Percentiles rank a stretch among this genome's conserved stretches.
phyloP scores from a whole-genome alignment of 192 early-diverging fungal species.

The Backusella psychrophila region DNA sequence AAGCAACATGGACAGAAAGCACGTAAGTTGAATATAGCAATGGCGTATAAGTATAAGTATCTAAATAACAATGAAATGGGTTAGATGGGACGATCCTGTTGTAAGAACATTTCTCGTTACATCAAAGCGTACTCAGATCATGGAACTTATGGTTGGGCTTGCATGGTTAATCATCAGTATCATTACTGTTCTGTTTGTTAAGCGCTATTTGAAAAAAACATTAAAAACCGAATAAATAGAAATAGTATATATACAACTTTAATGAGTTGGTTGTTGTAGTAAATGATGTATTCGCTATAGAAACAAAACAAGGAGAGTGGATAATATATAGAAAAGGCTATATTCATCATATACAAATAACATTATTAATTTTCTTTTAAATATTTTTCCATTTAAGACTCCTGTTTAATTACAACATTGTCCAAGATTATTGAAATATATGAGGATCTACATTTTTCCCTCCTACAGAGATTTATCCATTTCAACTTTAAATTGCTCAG shows the following conservation, averaged over 20 bases:
- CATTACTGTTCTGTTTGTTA: constrained; percentile 26
- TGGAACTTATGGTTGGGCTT: constrained; percentile 45
- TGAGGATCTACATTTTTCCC: not conserved
- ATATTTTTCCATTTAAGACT: not conserved
- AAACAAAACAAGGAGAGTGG: too few relatives aligned
- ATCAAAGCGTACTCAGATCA: constrained; percentile 34
- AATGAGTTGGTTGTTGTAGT: too few relatives aligned
- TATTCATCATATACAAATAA: not conserved
- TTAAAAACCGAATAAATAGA: constrained; percentile 16
- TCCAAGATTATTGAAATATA: not conserved
- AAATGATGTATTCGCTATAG: too few relatives aligned
- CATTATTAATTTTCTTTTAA: not conserved
- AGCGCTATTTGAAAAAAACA: constrained; percentile 35
- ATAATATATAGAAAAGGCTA: too few relatives aligned
- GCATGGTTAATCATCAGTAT: constrained; percentile 34
- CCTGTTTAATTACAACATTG: not conserved
- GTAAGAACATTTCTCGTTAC: constrained; percentile 43
- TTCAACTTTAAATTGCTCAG: not conserved
- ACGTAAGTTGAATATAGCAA: constrained; percentile 40
- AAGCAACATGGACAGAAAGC: constrained; percentile 50
- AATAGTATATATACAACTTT: too few relatives aligned
- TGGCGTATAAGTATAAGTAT: not conserved
- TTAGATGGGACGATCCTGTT: constrained; percentile 46
- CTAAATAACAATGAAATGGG: not conserved
- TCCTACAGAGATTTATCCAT: not conserved